These are phyloP conservation scores for Corrigiola litoralis DNA, from an alignment of 179 eudicot species.

Conservation along the genomic window DNA sequence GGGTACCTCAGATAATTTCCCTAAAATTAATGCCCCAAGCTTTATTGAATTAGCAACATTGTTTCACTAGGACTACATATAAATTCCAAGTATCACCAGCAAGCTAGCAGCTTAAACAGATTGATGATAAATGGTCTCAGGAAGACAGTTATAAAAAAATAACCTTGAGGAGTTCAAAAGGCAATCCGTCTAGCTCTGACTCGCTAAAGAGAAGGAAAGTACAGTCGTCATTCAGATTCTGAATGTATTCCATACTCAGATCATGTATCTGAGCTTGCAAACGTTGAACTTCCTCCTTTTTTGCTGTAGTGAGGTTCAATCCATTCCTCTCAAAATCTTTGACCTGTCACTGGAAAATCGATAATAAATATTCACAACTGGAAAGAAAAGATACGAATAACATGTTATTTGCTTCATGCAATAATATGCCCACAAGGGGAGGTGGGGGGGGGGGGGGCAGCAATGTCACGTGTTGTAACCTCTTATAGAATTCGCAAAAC, in stretches of 20 bases:
- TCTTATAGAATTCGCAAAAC: background rate
- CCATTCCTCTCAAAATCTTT: slow-evolving; percentile 90
- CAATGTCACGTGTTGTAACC: background rate
- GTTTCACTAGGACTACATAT: background rate
- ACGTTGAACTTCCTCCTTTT: slow-evolving; percentile 79
- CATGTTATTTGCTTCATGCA: background rate
- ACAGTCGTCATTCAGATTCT: slow-evolving; percentile 65
- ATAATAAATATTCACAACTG: slow-evolving; percentile 21
- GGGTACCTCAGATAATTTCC: too few relatives aligned
- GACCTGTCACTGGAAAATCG: slow-evolving; percentile 63
- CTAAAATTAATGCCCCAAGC: too few relatives aligned
- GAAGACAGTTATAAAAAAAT: slow-evolving; percentile 5
- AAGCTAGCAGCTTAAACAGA: background rate
- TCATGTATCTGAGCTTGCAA: slow-evolving; percentile 72
- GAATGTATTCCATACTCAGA: slow-evolving; percentile 64
- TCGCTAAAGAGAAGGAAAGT: slow-evolving; percentile 55
- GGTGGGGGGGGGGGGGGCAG: too few relatives aligned
- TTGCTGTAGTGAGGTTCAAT: slow-evolving; percentile 66
- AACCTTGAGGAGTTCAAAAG: slow-evolving; percentile 80
- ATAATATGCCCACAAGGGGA: background rate
- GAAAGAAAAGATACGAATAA: background rate
- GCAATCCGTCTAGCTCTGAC: slow-evolving; percentile 77
- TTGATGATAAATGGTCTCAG: background rate
- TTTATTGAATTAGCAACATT: background rate
- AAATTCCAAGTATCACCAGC: background rate